Percentiles rank a stretch among this genome's conserved stretches.
phyloP scores from a whole-genome alignment of 148 eudicot genomes.

The Chenopodium album region DNA sequence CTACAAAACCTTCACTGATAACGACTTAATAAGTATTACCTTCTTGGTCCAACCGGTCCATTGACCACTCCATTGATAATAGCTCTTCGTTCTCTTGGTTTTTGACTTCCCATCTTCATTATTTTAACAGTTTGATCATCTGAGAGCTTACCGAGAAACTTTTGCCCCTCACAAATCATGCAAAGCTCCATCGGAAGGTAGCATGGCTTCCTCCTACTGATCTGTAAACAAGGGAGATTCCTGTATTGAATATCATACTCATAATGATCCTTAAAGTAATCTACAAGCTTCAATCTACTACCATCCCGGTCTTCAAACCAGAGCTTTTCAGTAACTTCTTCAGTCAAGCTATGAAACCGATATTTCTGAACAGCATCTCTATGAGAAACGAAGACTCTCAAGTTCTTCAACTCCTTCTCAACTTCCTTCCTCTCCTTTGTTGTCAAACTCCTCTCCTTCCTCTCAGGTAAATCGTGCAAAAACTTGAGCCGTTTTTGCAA shows the following conservation, averaged over 20 bases:
- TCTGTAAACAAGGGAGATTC: slow-evolving; percentile 88
- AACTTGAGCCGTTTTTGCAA: slow-evolving; percentile 66
- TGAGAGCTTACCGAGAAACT: slow-evolving; percentile 84
- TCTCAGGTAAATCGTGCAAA: slow-evolving; percentile 50
- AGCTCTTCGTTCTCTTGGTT: slow-evolving; percentile 71
- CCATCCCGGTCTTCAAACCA: slow-evolving; percentile 83
- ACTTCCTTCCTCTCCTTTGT: slow-evolving; percentile 66
- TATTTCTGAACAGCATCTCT: slow-evolving; percentile 80
- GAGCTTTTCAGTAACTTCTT: slow-evolving; percentile 67
- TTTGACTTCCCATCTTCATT: slow-evolving; percentile 85
- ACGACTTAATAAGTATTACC: slow-evolving; percentile 39
- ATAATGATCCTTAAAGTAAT: slow-evolving; percentile 88
- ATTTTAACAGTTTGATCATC: slow-evolving; percentile 88
- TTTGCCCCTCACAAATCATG: slow-evolving; percentile 91
- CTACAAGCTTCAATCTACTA: slow-evolving; percentile 47
- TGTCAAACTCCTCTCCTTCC: slow-evolving; percentile 45
- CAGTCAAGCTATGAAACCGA: slow-evolving; percentile 70
- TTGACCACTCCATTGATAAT: slow-evolving; percentile 72
- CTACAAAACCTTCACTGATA: not conserved
- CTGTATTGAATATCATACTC: slow-evolving; percentile 65
- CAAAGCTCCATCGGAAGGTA: slow-evolving; percentile 98
- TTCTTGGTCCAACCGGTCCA: slow-evolving; percentile 81
- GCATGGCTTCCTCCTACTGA: slow-evolving; percentile 81
- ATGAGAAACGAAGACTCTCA: slow-evolving; percentile 84
- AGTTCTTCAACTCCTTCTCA: slow-evolving; percentile 69